A percentile compares a stretch with the other conserved stretches of the same genome.
Conservation (phyloP, 2,329 filamentous ascomycete genomes). For the Curvularia verruculosa region DNA sequence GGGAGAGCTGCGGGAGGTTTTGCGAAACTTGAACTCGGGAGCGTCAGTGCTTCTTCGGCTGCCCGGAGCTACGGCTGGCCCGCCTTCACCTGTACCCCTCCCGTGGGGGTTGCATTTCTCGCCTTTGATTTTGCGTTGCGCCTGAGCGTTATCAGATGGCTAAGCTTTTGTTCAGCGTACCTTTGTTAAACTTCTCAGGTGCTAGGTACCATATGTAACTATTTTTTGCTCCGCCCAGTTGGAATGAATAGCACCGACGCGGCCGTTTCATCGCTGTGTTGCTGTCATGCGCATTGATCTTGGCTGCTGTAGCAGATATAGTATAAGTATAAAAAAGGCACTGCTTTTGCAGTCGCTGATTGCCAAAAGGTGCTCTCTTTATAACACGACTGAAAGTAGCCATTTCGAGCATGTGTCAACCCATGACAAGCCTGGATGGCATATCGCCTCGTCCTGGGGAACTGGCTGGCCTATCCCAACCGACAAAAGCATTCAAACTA, state of each 20-base stretch:
- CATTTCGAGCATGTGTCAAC: neutral
- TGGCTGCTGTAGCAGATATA: neutral
- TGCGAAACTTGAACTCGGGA: constrained; percentile 21
- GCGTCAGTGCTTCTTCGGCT: constrained; percentile 29
- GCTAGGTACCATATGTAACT: too few relatives aligned
- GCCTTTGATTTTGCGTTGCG: neutral
- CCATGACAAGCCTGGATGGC: neutral
- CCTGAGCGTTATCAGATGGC: neutral
- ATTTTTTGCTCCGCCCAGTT: neutral
- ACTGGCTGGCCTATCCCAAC: constrained; percentile 1
- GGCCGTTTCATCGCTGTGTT: neutral
- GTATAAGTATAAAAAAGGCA: neutral
- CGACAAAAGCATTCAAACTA: constrained; percentile 20
- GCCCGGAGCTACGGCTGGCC: constrained; percentile 29
- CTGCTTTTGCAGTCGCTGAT: neutral
- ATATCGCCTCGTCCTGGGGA: neutral
- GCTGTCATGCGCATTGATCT: constrained; percentile 8
- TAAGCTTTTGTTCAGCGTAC: neutral
- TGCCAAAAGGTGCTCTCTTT: neutral
- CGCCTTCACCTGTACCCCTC: constrained; percentile 11
- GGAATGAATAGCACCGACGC: neutral
- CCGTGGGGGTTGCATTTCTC: constrained; percentile 2
- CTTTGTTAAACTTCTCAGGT: neutral
- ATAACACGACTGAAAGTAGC: neutral
- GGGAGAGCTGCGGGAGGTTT: constrained; percentile 30